Evolutionary conservation across 495 filamentous ascomycete species (phyloP), one percentile per base, ranked within the genome.

Genomic region (Aspergillus baeticus): DNA sequence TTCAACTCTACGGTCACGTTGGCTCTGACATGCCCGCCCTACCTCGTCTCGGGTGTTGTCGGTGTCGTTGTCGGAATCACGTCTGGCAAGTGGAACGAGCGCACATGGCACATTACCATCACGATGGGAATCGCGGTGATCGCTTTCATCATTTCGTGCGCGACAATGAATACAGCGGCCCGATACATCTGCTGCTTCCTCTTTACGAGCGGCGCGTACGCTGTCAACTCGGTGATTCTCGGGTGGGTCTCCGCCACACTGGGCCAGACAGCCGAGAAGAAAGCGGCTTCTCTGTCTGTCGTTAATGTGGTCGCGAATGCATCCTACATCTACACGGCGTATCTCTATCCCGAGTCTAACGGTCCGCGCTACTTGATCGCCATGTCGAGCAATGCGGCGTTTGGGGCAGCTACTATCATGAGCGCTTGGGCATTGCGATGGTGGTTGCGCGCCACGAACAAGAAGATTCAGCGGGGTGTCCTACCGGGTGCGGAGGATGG

Each of bases 201-300:
- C 48, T 79, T 80, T 22, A 67, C 81, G 37, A 75, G 74, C 5
- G 37, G 22, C 1, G 72, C 72, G 14, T 80, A 78, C 38, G 71
- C 66, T 0, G 76, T 77, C 2, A 77, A 78, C 56, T 71, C 75
- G 57, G 75, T 83, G 50, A 74, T 80, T 31, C 59, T 83, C 3
- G 72, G 77, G 8, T 84, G 81, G 82, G 71, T 78, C 0, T 72
- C 75, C 10, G 74, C 75, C 48, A 78, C 78, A n/a, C 75, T 81
- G 26, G 77, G 78, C 1, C 74, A 81, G 13, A 77, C 80, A 0
- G 58, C 74, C 6, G 78, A 78, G 44, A 83, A 81, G 67, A 57
- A 50, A 13, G 59, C 59, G 13, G 59, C 43, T 1, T 49, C 59
- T 15, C 14, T 57, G 5, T 47, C 41, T 0, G 31, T 61, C 21